These are phyloP conservation scores for Verticillium longisporum DNA, from an alignment of 2,329 filamentous ascomycete species.

Conservation along the genomic window DNA sequence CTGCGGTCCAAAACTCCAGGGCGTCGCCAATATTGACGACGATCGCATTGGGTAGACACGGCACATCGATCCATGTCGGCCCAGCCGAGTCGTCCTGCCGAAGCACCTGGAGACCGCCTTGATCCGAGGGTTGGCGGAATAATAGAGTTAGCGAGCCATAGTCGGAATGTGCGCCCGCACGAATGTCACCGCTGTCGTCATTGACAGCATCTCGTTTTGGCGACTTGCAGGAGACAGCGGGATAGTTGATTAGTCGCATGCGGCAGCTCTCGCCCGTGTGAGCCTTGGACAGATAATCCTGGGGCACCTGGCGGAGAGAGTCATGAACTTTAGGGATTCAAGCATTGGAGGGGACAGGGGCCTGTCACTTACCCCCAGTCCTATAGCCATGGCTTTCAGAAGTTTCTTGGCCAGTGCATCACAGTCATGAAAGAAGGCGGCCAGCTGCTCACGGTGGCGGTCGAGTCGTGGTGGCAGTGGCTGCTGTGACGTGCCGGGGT, in stretches of 20 bases:
- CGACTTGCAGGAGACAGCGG: conserved; percentile 46
- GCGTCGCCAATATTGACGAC: conserved; percentile 69
- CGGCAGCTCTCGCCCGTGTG: conserved; percentile 35
- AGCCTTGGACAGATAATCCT: conserved; percentile 46
- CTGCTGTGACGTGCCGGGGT: conserved; percentile 5
- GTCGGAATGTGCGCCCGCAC: conserved; percentile 88
- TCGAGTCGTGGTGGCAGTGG: conserved; percentile 7
- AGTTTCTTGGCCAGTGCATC: conserved; percentile 6
- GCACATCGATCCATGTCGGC: conserved; percentile 35
- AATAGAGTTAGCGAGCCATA: conserved; percentile 69
- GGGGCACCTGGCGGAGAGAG: conserved; percentile 20
- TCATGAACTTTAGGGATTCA: conserved; percentile 3
- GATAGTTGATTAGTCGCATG: conserved; percentile 43
- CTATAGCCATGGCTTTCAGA: conserved; percentile 54
- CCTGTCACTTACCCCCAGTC: conserved; percentile 53
- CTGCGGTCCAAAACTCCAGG: conserved; percentile 83
- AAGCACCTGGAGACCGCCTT: conserved; percentile 80
- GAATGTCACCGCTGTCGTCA: conserved; percentile 52
- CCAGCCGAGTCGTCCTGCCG: conserved; percentile 35
- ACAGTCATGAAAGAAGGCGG: conserved; percentile 6
- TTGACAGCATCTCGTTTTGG: conserved; percentile 17
- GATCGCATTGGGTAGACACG: conserved; percentile 38
- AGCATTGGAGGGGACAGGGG: background rate
- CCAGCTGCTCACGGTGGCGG: background rate
- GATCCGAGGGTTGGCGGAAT: conserved; percentile 67